Evolutionary conservation across 176 grass and related monocot genomes (phyloP), one percentile per base, ranked within the genome.

Genomic region (Zoysia pacifica): DNA sequence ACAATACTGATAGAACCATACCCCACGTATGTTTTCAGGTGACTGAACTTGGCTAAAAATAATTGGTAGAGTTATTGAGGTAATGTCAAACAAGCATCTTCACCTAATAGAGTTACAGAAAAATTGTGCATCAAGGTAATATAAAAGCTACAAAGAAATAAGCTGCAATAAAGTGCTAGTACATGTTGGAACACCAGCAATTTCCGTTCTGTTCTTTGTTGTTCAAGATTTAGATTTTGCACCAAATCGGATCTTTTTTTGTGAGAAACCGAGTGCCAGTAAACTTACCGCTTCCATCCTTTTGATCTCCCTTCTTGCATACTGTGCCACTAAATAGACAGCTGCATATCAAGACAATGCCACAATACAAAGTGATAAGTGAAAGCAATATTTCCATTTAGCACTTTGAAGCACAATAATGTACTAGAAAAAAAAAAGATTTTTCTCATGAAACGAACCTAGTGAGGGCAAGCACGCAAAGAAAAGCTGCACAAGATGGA

Each of bases 401-500:
- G 4, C n/a, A 36, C 37, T 58, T n/a, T 11, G 69, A 79, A 58
- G n/a, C 12, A 14, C 42, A 54, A 63, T 13, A 36, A 67, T 28
- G 20, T 2, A 48, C 48, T 41, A 35, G 16, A 82, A 65, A 85
- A 6, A 6, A 15, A 62, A 76, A 49, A 2, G 15, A 48, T 13
- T 42, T 79, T 74, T 86, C 41, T 61, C 46, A 81, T 47, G 6
- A 62, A 70, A 74, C 48, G 46, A 85, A 97, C 94, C 94, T 94
- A 97, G 77, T 44, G 94, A 97, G 62, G 94, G 94, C 82, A 97
- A 76, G 78, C 91, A 97, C 60, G 68, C 91, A 75, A 97, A 97
- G 87, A 97, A 97, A 37, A 97, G 87, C 70, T 97, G 94, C 80
- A 97, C 94, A 75, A 97, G 82, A 81, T 97, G 94, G 84, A 97